A percentile compares a stretch with the other conserved stretches of the same genome.
phyloP scores from a whole-genome alignment of 2,329 filamentous ascomycete species.

The Beauveria varroae region DNA sequence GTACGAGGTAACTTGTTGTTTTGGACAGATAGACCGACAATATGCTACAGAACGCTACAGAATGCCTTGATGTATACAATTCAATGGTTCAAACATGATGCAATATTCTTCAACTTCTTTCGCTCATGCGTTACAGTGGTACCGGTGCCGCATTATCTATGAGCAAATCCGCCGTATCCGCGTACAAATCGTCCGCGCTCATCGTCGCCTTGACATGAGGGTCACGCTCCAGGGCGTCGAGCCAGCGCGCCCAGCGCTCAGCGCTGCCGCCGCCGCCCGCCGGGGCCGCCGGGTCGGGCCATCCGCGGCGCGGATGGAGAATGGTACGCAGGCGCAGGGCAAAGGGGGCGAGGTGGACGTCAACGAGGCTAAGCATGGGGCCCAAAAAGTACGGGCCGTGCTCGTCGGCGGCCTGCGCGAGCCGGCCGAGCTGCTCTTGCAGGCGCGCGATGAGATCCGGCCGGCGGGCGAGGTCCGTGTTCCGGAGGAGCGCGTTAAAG shows the following conservation, averaged over 20 bases:
- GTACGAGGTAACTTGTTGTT: neutral
- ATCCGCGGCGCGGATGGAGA: conserved; percentile 56
- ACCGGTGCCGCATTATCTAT: conserved; percentile 9
- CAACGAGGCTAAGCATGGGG: conserved; percentile 51
- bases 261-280: conserved; percentile 19
- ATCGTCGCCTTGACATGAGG: conserved; percentile 58
- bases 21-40: neutral
- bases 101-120: neutral
- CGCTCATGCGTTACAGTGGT: neutral
- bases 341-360: conserved; percentile 71
- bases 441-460: conserved; percentile 52
- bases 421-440: conserved; percentile 51
- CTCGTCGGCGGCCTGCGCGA: conserved; percentile 41
- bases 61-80: neutral
- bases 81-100: neutral
- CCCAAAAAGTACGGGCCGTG: conserved; percentile 63
- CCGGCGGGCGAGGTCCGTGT: conserved; percentile 53
- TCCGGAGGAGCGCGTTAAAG: conserved; percentile 68
- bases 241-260: conserved; percentile 60
- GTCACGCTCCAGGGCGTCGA: conserved; percentile 60
- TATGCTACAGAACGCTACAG: neutral
- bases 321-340: conserved; percentile 61
- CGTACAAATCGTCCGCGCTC: conserved; percentile 47
- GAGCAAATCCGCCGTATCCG: conserved; percentile 52
- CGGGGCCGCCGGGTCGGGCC: conserved; percentile 35